phyloP scores from a whole-genome alignment of 1,284 basidiomycete species.

The Lignosus rhinocerotis region DNA sequence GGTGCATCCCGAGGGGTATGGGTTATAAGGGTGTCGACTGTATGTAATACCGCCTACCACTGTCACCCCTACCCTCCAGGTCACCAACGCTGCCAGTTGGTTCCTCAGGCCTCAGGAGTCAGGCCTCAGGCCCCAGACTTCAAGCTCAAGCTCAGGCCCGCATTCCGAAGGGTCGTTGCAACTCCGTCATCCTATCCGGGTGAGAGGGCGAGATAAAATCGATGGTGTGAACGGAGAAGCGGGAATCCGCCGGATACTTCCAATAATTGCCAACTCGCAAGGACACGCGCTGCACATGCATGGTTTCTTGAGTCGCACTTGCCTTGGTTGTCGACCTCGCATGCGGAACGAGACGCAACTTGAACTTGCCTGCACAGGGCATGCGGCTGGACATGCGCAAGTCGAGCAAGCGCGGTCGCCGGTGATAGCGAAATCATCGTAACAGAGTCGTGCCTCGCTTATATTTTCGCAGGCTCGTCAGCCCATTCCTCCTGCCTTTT shows the following conservation, averaged over 20 bases:
- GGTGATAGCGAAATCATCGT: slow-evolving; percentile 17
- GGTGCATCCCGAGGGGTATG: too few relatives aligned
- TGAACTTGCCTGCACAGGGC: not conserved
- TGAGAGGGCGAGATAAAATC: slow-evolving; percentile 10
- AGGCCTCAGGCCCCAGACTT: too few relatives aligned
- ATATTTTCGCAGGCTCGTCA: slow-evolving; percentile 22
- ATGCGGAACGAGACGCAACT: slow-evolving; percentile 4
- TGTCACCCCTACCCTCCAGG: not conserved
- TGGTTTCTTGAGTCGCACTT: slow-evolving; percentile 12
- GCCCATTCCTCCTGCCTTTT: slow-evolving; percentile 13
- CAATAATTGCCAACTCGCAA: slow-evolving; percentile 12
- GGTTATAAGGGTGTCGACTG: too few relatives aligned
- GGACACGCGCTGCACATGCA: slow-evolving; percentile 1
- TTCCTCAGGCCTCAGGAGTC: too few relatives aligned
- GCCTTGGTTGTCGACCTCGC: slow-evolving; percentile 17
- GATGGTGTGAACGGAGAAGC: slow-evolving; percentile 20
- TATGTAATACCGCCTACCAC: not conserved
- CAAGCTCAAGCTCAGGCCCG: slow-evolving; percentile 7
- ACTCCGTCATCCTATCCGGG: not conserved
- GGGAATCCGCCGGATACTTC: not conserved
- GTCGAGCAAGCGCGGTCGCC: slow-evolving; percentile 12
- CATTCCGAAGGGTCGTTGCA: slow-evolving; percentile 4
- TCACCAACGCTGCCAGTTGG: not conserved
- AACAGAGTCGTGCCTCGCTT: slow-evolving; percentile 20
- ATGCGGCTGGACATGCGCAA: slow-evolving; percentile 1